phyloP scores from a whole-genome alignment of 225 moss, liverwort and hornwort species.

The Polytrichum formosum region DNA sequence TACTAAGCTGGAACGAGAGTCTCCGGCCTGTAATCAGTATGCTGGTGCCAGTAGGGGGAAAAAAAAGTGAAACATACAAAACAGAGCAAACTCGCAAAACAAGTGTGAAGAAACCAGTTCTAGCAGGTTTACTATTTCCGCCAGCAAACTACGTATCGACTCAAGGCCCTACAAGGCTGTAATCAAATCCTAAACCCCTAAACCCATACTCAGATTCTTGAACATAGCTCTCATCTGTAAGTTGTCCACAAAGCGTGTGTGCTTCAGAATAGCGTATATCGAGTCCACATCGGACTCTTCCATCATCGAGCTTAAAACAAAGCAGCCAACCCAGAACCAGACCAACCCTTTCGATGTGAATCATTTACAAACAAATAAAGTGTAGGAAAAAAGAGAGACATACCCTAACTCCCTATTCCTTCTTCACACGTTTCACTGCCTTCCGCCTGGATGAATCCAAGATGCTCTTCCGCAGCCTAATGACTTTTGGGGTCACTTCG shows the following conservation, averaged over 20 bases:
- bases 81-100: too few relatives aligned
- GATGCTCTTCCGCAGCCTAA: constrained; percentile 79
- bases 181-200: too few relatives aligned
- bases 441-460: constrained; percentile 84
- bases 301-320: constrained; percentile 4
- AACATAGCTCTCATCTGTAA: constrained; percentile 7
- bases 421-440: constrained; percentile 68
- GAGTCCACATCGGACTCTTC: neutral
- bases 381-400: neutral
- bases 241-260: constrained; percentile 11
- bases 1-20: neutral
- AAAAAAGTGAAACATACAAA: too few relatives aligned
- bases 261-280: constrained; percentile 23
- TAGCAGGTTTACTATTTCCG: too few relatives aligned
- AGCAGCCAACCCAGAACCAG: neutral
- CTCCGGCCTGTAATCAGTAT: neutral
- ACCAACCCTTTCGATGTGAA: too few relatives aligned
- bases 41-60: neutral
- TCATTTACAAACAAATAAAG: too few relatives aligned
- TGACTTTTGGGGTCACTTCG: constrained; percentile 91
- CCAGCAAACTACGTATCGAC: too few relatives aligned
- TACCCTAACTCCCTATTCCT: constrained; percentile 34
- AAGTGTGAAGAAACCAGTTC: too few relatives aligned
- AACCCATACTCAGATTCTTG: too few relatives aligned
- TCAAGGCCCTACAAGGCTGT: too few relatives aligned